Percentiles rank a stretch among this genome's conserved stretches.
These are phyloP conservation scores for Penicillium sp. DNA, from an alignment of 2,329 filamentous ascomycete species.

Conservation along the genomic window DNA sequence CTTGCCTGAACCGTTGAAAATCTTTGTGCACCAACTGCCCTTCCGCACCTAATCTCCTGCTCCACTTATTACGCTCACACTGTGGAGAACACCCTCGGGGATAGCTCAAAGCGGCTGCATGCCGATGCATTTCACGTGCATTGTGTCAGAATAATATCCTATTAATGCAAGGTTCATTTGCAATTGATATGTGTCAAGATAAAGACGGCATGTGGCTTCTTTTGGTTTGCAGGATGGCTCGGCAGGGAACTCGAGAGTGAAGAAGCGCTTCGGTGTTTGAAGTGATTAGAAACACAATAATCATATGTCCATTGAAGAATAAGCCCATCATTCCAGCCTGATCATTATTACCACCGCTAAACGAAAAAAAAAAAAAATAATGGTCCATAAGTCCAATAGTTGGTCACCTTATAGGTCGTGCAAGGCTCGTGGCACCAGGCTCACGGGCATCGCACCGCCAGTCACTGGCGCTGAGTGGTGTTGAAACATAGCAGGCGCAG, in stretches of 20 bases:
- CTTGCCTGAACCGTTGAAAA: background rate
- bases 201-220: background rate
- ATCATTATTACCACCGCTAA: background rate
- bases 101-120: background rate
- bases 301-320: background rate
- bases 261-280: background rate
- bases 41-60: background rate
- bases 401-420: slow-evolving; percentile 23
- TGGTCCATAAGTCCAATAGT: background rate
- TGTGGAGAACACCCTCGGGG: background rate
- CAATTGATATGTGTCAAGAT: background rate
- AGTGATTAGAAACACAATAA: background rate
- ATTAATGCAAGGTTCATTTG: background rate
- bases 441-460: slow-evolving; percentile 27
- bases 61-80: background rate
- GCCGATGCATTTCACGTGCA: background rate
- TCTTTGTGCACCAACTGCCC: background rate
- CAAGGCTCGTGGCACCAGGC: slow-evolving; percentile 27
- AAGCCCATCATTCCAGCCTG: background rate
- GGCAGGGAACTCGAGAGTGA: background rate
- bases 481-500: slow-evolving; percentile 22
- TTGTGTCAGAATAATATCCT: background rate
- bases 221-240: background rate
- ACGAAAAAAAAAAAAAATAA: background rate
- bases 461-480: slow-evolving; percentile 18